A percentile compares a stretch with the other conserved stretches of the same genome.
phyloP scores from a whole-genome alignment of 805 yeast genomes.

The Yarrowia sp. region DNA sequence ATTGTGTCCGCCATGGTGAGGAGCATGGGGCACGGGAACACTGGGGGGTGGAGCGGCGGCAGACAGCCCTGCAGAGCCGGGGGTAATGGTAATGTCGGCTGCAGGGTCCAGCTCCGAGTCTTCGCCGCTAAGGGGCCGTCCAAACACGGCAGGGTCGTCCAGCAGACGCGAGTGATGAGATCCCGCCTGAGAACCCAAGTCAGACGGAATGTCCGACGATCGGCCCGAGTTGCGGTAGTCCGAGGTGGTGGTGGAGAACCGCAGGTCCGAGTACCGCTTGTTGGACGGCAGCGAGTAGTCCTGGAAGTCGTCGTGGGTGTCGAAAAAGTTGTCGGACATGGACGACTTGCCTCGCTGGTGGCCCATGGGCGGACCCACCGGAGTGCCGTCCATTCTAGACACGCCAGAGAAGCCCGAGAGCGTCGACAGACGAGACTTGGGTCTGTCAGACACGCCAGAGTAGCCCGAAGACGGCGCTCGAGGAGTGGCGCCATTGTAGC shows the following conservation, averaged over 20 bases:
- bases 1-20: background rate
- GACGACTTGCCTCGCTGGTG: slow-evolving; percentile 2
- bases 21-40: slow-evolving; percentile 21
- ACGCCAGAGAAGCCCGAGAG: slow-evolving; percentile 17
- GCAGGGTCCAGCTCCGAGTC: background rate
- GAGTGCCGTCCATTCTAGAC: slow-evolving; percentile 16
- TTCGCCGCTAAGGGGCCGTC: slow-evolving; percentile 9
- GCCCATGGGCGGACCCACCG: slow-evolving; percentile 5
- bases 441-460: slow-evolving; percentile 1
- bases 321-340: slow-evolving; percentile 4
- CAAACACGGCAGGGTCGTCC: slow-evolving; percentile 26
- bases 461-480: background rate
- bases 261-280: slow-evolving; percentile 25
- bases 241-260: background rate
- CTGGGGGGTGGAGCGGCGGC: background rate
- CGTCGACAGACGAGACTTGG: slow-evolving; percentile 4
- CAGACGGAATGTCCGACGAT: slow-evolving; percentile 10
- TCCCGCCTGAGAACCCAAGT: slow-evolving; percentile 9
- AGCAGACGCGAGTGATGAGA: slow-evolving; percentile 21
- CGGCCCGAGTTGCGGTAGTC: slow-evolving; percentile 9
- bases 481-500: background rate
- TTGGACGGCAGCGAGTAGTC: slow-evolving; percentile 19
- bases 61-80: background rate
- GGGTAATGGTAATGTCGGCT: slow-evolving; percentile 4
- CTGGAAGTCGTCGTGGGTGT: slow-evolving; percentile 14